Conservation (phyloP, 352 stramenopile species). For the Phytophthora macrochlamydospora region DNA sequence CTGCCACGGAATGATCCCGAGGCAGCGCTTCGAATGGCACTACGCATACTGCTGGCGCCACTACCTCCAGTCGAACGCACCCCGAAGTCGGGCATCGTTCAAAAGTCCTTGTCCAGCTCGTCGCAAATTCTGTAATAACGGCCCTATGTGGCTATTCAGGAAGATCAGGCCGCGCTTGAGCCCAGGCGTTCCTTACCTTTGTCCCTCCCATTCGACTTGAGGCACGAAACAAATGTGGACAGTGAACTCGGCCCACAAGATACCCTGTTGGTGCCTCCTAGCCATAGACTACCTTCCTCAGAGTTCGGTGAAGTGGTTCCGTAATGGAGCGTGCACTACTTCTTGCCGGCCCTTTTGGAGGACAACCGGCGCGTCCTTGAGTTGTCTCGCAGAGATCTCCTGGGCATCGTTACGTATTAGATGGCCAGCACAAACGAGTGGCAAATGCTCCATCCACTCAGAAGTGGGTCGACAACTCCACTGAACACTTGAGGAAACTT, state of each 20-base stretch:
- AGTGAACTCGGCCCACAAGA: slow-evolving; percentile 5
- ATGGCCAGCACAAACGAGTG: slow-evolving; percentile 16
- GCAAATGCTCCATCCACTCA: slow-evolving; percentile 2
- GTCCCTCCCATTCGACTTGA: slow-evolving; percentile 17
- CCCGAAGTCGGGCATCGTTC: slow-evolving; percentile 25
- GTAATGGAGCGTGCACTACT: slow-evolving; percentile 24
- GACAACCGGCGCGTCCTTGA: slow-evolving; percentile 7
- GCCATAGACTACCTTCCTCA: slow-evolving; percentile 17
- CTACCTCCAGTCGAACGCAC: slow-evolving; percentile 12
- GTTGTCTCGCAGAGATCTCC: neutral
- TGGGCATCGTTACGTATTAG: slow-evolving; percentile 10
- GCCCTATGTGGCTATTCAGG: slow-evolving; percentile 5
- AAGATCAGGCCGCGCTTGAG: neutral
- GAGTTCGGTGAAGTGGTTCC: slow-evolving; percentile 22
- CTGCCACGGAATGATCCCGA: slow-evolving; percentile 12
- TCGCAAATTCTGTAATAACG: slow-evolving; percentile 34
- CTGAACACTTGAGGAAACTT: slow-evolving; percentile 19
- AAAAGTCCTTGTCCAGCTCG: slow-evolving; percentile 8
- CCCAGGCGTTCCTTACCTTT: slow-evolving; percentile 10
- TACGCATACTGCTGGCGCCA: slow-evolving; percentile 9
- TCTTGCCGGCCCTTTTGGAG: slow-evolving; percentile 9
- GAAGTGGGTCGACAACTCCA: slow-evolving; percentile 11
- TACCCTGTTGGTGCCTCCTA: slow-evolving; percentile 11
- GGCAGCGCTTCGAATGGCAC: slow-evolving; percentile 20
- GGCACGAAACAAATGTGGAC: slow-evolving; percentile 17